phyloP scores from a whole-genome alignment of 805 yeast genomes.

The Ogataea thermomethanolica region DNA sequence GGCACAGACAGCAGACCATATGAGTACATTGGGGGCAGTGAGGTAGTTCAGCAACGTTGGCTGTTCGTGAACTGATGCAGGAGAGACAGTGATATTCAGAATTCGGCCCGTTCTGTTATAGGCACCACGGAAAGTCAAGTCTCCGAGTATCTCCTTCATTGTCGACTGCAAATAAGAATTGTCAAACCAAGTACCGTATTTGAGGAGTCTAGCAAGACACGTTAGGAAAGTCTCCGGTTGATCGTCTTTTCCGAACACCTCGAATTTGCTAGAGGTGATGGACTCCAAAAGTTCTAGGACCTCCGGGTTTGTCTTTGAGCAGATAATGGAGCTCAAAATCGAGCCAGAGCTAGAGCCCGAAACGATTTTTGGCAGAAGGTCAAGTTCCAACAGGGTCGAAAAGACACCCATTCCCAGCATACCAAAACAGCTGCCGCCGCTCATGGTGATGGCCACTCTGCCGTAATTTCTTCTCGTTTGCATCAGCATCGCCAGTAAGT shows the following conservation, averaged over 20 bases:
- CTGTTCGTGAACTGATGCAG: conserved; percentile 87
- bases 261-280: conserved; percentile 55
- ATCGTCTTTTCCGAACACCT: conserved; percentile 48
- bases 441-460: conserved; percentile 86
- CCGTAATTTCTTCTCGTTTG: conserved; percentile 93
- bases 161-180: conserved; percentile 66
- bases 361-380: conserved; percentile 77
- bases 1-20: conserved; percentile 90
- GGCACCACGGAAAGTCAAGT: conserved; percentile 89
- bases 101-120: conserved; percentile 91
- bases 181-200: conserved; percentile 89
- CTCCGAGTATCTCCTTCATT: conserved; percentile 77
- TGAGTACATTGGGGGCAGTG: conserved; percentile 76
- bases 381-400: conserved; percentile 68
- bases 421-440: conserved; percentile 96
- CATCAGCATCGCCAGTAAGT: conserved; percentile 70
- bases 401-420: conserved; percentile 89
- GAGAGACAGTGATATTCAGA: conserved; percentile 90
- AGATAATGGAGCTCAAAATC: conserved; percentile 83
- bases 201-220: conserved; percentile 61
- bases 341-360: conserved; percentile 98
- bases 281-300: conserved; percentile 52
- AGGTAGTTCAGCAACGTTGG: conserved; percentile 77
- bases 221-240: conserved; percentile 49
- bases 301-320: conserved; percentile 77